Base-by-base conservation (phyloP, 805 yeast species). In the Saccharomycopsis fodiens region DNA sequence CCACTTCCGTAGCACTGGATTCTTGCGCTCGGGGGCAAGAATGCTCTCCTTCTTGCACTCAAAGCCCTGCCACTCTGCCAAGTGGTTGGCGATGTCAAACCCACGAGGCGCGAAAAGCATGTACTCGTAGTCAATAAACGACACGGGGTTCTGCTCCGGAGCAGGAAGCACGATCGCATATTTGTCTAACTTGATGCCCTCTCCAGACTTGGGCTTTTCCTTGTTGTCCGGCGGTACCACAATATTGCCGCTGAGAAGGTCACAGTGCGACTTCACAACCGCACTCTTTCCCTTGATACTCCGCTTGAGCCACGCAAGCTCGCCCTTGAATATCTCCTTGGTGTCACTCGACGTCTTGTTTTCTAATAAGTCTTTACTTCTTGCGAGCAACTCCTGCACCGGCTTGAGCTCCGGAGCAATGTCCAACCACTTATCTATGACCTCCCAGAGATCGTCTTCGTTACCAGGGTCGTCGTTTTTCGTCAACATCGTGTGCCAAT, bases 51-150 rank as follows among this genome's bases (percentile, higher is more conserved):
- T 68, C 52, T 79, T 78, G 59, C 93, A 84, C 51, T 79, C 78
- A 54, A 82, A 82, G 2, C 93, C 93, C 59, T 83, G 93, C 87
- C 89, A 81, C 58, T 81, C 88, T 58, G 79, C 78, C 52, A 81
- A 75, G 60, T 81, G 88, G 53, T 81, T 81, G 12, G 87, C 82
- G 19, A 82, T 78, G 56, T 81, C 88, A 57, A 80, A 81, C 0
- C 84, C 87, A 39, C 88, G 61, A 3, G 87, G 85, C 2, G 82
- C 83, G 8, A 80, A 81, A 51, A 78, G 67, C 75, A 82, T 76
- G 55, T 81, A 81, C 62, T 81, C 88, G 56, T 81, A 81, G 57
- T 81, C 88, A 39, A 81, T 81, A 54, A 81, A 79, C 12, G 75
- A 68, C 12, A 79, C 67, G 0, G 78, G 77, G 41, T 64, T 64